Conservation (phyloP, 1,139 yeast genomes). For the Yamadazyma trypodendri region DNA sequence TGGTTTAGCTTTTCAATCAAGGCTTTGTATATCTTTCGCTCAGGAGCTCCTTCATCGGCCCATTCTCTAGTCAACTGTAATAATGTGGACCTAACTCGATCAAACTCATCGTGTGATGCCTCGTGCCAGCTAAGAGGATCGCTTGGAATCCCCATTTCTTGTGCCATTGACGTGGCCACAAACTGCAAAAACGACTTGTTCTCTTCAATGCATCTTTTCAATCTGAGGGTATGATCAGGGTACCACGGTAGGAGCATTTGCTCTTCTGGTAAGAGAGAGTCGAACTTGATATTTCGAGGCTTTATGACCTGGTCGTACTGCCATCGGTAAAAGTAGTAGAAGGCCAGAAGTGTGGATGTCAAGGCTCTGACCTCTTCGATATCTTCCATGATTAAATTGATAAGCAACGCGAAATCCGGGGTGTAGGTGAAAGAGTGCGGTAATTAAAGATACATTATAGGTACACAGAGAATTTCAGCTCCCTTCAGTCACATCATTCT, state of each 20-base stretch:
- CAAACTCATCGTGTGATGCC: conserved; percentile 47
- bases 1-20: conserved; percentile 46
- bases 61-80: conserved; percentile 75
- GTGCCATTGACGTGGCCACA: conserved; percentile 48
- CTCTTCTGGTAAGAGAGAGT: conserved; percentile 39
- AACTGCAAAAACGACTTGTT: conserved; percentile 49
- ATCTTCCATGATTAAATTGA: conserved; percentile 17
- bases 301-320: conserved; percentile 34
- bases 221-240: conserved; percentile 38
- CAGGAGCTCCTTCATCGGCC: conserved; percentile 60
- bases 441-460: not conserved
- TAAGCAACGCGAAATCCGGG: not conserved
- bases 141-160: conserved; percentile 52
- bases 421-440: not conserved
- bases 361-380: conserved; percentile 38
- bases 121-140: conserved; percentile 47
- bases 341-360: conserved; percentile 39
- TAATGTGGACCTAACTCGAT: conserved; percentile 61
- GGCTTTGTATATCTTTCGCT: conserved; percentile 50
- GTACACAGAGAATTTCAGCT: not conserved
- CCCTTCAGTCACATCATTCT: conserved; percentile 11
- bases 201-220: conserved; percentile 46
- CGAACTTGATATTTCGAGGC: conserved; percentile 32
- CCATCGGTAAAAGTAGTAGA: conserved; percentile 33
- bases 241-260: conserved; percentile 52